Base-by-base conservation (phyloP, 768 basidiomycete genomes). In the Boletus tomentosulus region DNA sequence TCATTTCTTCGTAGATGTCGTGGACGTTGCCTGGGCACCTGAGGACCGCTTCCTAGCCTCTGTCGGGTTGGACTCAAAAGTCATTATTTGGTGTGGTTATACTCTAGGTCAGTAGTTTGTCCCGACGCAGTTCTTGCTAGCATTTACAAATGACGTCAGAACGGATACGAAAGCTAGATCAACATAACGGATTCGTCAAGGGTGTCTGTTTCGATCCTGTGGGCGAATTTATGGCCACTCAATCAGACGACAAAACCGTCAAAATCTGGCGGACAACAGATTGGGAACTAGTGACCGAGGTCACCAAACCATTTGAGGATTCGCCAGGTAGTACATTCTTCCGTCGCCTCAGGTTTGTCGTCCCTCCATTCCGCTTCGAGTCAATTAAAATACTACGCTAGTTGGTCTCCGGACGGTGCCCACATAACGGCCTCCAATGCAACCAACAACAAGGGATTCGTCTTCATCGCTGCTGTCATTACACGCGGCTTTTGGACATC, bases 391-490 rank as follows among this genome's bases (percentile, higher is more conserved):
- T 12, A 6, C 27, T 19, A 37, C 57, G 7, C 3, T 56, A 97
- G 95, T 62, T 99, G 97, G 97, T 98, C 95, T 1, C 97, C 97
- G 2, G 97, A 98, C 65, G 97, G 97, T n/a, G 91, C 96, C 2
- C 93, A 97, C 66, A 92, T 99, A 55, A 97, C 94, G 4, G 92
- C 95, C 1, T 96, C 96, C 1, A 98, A 98, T 65, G 93, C 95
- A 2, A 98, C 94, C 48, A 98, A 98, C 68, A 92, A 91, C 62
- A 86, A 87, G 58, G 95, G 95, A 19, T 94, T 93, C 53, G 95
- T 98, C 6, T 99, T 98, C 67, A 96, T 98, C 42, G 97, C 96
- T 3, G 92, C 94, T 7, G 93, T 98, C 24, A 95, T 99, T 57
- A 87, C 89, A 0, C 80, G 95, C 31, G 87, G 85, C 45, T 80